Conservation (phyloP, 2,329 filamentous ascomycete genomes). For the Xylaria sp. region DNA sequence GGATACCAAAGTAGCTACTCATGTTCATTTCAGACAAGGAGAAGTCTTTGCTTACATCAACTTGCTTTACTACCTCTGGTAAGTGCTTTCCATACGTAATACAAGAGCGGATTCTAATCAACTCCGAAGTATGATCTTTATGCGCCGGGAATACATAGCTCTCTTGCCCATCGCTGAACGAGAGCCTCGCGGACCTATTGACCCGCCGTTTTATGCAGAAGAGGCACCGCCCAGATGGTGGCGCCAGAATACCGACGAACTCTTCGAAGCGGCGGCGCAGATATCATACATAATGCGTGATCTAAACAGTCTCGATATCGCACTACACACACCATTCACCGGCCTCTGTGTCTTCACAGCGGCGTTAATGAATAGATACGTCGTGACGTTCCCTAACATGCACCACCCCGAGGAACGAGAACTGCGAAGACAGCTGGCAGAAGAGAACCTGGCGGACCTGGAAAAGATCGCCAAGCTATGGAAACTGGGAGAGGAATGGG, state of each 20-base stretch:
- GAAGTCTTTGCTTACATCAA: conserved; percentile 38
- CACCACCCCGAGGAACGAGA: conserved; percentile 19
- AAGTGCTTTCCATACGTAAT: neutral
- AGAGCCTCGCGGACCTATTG: conserved; percentile 33
- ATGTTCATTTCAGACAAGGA: conserved; percentile 35
- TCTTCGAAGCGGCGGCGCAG: conserved; percentile 32
- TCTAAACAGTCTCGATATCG: conserved; percentile 30
- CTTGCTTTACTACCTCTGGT: conserved; percentile 35
- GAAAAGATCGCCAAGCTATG: conserved; percentile 31
- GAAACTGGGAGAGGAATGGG: conserved; percentile 35
- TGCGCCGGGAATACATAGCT: conserved; percentile 33
- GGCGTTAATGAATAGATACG: conserved; percentile 33
- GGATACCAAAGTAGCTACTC: conserved; percentile 32
- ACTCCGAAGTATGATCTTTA: conserved; percentile 20
- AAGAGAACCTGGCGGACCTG: conserved; percentile 33
- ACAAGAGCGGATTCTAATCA: neutral
- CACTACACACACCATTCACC: conserved; percentile 35
- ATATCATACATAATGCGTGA: conserved; percentile 37
- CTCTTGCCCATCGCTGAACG: conserved; percentile 30
- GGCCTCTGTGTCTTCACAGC: conserved; percentile 37
- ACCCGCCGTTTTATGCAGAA: conserved; percentile 32
- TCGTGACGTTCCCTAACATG: conserved; percentile 33
- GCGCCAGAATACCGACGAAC: conserved; percentile 33
- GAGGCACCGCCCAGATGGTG: conserved; percentile 33
- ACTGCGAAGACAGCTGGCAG: conserved; percentile 28